These are phyloP conservation scores for Phytophthora macrochlamydospora DNA, from an alignment of 352 stramenopile species.

Conservation along the genomic window DNA sequence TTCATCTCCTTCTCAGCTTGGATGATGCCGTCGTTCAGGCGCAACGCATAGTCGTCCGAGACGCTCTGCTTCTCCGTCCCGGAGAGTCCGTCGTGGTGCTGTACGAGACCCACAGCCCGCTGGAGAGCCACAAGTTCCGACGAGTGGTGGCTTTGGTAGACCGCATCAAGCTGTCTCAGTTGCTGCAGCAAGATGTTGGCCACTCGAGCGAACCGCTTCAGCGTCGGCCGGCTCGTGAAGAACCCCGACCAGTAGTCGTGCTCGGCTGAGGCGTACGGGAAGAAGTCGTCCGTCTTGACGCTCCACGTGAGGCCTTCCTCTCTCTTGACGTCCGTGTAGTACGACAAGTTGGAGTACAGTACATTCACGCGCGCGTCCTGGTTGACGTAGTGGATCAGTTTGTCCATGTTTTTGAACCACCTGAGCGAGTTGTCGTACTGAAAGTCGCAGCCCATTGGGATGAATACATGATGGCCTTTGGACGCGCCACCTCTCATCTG, in stretches of 20 bases:
- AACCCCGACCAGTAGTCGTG: slow-evolving; percentile 97
- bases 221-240: slow-evolving; percentile 93
- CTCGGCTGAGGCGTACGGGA: slow-evolving; percentile 93
- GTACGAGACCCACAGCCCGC: slow-evolving; percentile 90
- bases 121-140: slow-evolving; percentile 70
- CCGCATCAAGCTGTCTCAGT: slow-evolving; percentile 90
- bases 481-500: too few species aligned
- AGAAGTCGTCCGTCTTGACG: slow-evolving; percentile 97
- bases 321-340: slow-evolving; percentile 96
- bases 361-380: slow-evolving; percentile 93
- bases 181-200: slow-evolving; percentile 90
- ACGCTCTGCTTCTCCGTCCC: slow-evolving; percentile 97
- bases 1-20: slow-evolving; percentile 72
- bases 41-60: slow-evolving; percentile 94
- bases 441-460: too few species aligned
- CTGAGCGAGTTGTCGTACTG: too few species aligned
- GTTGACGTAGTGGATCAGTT: slow-evolving; percentile 96
- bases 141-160: slow-evolving; percentile 70
- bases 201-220: slow-evolving; percentile 94
- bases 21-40: slow-evolving; percentile 86
- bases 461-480: too few species aligned
- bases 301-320: slow-evolving; percentile 71
- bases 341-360: slow-evolving; percentile 96
- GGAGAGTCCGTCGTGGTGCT: slow-evolving; percentile 97
- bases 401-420: slow-evolving; percentile 97